A percentile compares a stretch with the other conserved stretches of the same genome.
Evolutionary conservation across 257 asterid species (phyloP).

Genomic region (Asclepias syriaca): DNA sequence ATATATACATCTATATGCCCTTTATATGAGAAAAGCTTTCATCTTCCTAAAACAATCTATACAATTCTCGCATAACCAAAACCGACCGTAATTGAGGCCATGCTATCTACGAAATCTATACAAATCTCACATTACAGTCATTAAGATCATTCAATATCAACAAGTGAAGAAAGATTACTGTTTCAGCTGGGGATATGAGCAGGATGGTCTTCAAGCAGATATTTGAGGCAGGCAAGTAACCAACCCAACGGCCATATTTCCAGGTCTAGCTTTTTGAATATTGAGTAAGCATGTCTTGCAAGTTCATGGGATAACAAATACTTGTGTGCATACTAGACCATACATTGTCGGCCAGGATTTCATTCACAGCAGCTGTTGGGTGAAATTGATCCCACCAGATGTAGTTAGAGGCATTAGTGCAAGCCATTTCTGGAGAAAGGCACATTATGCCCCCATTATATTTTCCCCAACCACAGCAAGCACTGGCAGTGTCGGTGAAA

Average conservation of each 20-base stretch:
- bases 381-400: slow-evolving; percentile 98
- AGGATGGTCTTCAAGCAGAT: neutral
- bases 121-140: too few species aligned
- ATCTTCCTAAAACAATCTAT: neutral
- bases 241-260: neutral
- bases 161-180: too few species aligned
- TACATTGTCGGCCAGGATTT: slow-evolving; percentile 70
- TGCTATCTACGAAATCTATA: too few species aligned
- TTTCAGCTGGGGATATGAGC: neutral
- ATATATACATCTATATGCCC: neutral
- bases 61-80: neutral
- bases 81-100: too few species aligned
- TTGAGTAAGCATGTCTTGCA: slow-evolving; percentile 62
- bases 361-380: slow-evolving; percentile 79
- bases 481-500: slow-evolving; percentile 60
- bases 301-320: slow-evolving; percentile 89
- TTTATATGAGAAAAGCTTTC: neutral
- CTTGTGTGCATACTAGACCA: slow-evolving; percentile 61
- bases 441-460: slow-evolving; percentile 67
- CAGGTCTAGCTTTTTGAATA: slow-evolving; percentile 14
- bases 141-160: neutral
- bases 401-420: slow-evolving; percentile 60
- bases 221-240: neutral
- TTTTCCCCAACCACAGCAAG: slow-evolving; percentile 90
- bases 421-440: slow-evolving; percentile 83